A percentile compares a stretch with the other conserved stretches of the same genome.
phyloP scores from a whole-genome alignment of 2,329 filamentous ascomycete species.

The Diaporthe humulicola region DNA sequence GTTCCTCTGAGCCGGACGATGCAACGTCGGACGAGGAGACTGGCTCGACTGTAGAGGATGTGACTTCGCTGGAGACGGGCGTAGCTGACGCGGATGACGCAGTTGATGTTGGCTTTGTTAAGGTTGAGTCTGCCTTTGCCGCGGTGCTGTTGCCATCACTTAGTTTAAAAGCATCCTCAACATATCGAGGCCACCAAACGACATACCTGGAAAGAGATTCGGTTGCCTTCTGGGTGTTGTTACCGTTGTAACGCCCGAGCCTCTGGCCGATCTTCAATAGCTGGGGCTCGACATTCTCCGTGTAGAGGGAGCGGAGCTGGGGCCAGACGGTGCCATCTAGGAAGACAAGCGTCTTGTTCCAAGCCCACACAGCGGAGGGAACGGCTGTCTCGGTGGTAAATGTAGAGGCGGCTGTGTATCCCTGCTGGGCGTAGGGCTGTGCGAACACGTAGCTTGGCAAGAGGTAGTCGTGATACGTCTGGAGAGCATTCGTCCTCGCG shows the following conservation, averaged over 20 bases:
- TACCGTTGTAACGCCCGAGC: slow-evolving; percentile 79
- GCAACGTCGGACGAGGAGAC: slow-evolving; percentile 38
- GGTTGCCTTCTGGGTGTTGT: slow-evolving; percentile 47
- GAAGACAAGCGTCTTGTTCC: slow-evolving; percentile 78
- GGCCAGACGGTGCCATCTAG: slow-evolving; percentile 85
- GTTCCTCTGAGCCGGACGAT: slow-evolving; percentile 42
- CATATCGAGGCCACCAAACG: neutral
- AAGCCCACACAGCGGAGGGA: slow-evolving; percentile 79
- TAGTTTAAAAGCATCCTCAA: neutral
- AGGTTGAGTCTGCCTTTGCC: slow-evolving; percentile 51
- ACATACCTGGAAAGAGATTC: slow-evolving; percentile 49
- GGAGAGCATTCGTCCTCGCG: slow-evolving; percentile 71
- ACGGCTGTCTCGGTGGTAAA: slow-evolving; percentile 79
- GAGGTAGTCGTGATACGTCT: slow-evolving; percentile 79
- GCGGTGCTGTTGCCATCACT: slow-evolving; percentile 42
- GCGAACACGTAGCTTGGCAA: slow-evolving; percentile 82
- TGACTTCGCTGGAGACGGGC: slow-evolving; percentile 42
- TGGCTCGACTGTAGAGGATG: slow-evolving; percentile 39
- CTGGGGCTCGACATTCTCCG: slow-evolving; percentile 95
- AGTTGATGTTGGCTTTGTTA: slow-evolving; percentile 51
- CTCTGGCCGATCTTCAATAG: slow-evolving; percentile 92
- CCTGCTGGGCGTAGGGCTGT: slow-evolving; percentile 79
- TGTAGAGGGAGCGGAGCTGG: slow-evolving; percentile 82
- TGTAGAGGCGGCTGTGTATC: slow-evolving; percentile 75
- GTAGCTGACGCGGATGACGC: slow-evolving; percentile 43